Conservation (phyloP, 305 asterid species). For the Solanum hybrid region DNA sequence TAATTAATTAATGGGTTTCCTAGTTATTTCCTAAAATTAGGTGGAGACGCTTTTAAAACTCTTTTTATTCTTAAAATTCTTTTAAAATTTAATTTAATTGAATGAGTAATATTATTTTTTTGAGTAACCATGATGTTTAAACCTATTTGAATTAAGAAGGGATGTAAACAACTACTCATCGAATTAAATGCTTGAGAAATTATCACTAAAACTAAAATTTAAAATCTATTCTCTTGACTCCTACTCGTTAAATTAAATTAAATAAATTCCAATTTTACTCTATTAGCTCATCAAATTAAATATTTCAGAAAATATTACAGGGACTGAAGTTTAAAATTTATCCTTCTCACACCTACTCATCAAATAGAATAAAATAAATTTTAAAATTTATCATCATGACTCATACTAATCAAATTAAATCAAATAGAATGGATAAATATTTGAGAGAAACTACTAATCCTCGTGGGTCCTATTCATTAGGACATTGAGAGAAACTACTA, state of each 20-base stretch:
- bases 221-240: neutral
- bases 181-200: neutral
- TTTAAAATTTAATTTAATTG: no score
- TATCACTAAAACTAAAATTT: neutral
- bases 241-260: no score
- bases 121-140: neutral
- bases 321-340: neutral
- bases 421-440: neutral
- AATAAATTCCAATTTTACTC: no score
- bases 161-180: neutral
- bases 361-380: no score
- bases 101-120: neutral
- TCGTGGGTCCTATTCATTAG: neutral
- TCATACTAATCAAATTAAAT: neutral
- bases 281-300: neutral
- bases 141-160: neutral
- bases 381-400: neutral
- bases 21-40: neutral
- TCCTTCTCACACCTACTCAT: neutral
- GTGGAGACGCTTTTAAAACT: neutral
- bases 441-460: neutral
- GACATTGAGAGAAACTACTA: neutral
- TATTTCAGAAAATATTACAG: no score
- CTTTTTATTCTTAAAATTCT: neutral
- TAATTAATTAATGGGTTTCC: neutral